Evolutionary conservation across 2,329 filamentous ascomycete genomes (phyloP), one percentile per base, ranked within the genome.

Genomic region (Periglandula ipomoeae): DNA sequence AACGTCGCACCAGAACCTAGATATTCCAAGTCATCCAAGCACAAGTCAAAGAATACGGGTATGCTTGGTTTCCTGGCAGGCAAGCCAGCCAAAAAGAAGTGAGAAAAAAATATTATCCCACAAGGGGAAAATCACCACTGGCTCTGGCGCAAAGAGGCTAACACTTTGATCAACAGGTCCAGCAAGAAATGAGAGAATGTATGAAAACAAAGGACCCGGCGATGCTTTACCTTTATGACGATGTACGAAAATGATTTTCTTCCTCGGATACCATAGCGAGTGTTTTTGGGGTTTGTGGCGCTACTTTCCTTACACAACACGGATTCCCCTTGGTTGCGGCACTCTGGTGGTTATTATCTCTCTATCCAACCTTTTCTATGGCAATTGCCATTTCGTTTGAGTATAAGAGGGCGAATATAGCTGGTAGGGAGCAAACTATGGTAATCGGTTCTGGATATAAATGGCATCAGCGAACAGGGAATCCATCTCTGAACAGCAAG

Each of bases 71-170:
- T 57, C 46, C 48, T 59, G 3, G 50, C 53, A 13, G 57, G 55
- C 32, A 53, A 51, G 22, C 54, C 52, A 17, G 17, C 45, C 15
- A 59, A 58, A 46, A 59, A 57, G 50, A 58, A 56, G 56, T 58
- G 48, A 55, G 55, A 24, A 15, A 11, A n/a, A n/a, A n/a, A n/a
- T 23, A 10, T n/a, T 30, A 11, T 24, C 17, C 41, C 24, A 23
- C 10, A 15, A 38, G n/a, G 4, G n/a, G 26, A 23, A 48, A 20
- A 41, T 15, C 13, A 19, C 35, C 42, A 3, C n/a, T 32, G 42
- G 34, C n/a, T 39, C 39, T n/a, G 22, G 37, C n/a, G 5, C 2
- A 11, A n/a, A 37, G 19, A 13, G 19, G 42, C 38, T 49, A 42
- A 49, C 38, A 8, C 10, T 13, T 37, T 22, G 10, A 23, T 47